These are phyloP conservation scores for Drechmeria coniospora DNA, from an alignment of 2,329 filamentous ascomycete species.

Conservation along the genomic window DNA sequence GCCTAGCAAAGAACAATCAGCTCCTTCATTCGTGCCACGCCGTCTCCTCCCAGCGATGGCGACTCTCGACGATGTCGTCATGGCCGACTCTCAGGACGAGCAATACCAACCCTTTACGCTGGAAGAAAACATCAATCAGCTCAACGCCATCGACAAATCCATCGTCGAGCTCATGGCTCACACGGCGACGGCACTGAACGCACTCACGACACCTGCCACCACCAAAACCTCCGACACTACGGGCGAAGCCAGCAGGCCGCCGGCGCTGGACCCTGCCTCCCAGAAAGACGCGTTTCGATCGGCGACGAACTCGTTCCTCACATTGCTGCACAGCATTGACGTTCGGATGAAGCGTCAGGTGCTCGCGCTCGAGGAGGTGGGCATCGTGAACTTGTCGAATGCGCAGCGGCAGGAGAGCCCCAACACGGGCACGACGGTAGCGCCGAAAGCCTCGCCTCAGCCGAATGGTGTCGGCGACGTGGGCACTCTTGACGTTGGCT, in stretches of 20 bases:
- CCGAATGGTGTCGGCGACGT: constrained; percentile 40
- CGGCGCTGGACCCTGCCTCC: constrained; percentile 25
- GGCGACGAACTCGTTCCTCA: constrained; percentile 52
- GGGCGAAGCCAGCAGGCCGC: constrained; percentile 6
- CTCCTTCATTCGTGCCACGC: too few species aligned
- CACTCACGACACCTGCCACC: constrained; percentile 22
- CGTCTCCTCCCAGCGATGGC: constrained; percentile 13
- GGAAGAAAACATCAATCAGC: constrained; percentile 64
- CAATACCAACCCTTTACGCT: constrained; percentile 46
- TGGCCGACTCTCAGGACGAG: constrained; percentile 13
- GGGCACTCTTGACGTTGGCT: constrained; percentile 63
- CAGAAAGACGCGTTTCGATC: constrained; percentile 42
- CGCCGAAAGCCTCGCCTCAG: constrained; percentile 29
- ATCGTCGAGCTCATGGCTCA: constrained; percentile 25
- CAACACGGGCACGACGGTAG: constrained; percentile 17
- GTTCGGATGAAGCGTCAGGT: constrained; percentile 53
- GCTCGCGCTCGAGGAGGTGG: constrained; percentile 66
- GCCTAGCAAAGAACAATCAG: too few species aligned
- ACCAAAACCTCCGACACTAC: constrained; percentile 5
- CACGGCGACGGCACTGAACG: constrained; percentile 29
- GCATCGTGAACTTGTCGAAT: constrained; percentile 44
- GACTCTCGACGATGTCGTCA: constrained; percentile 15
- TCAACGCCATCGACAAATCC: constrained; percentile 61
- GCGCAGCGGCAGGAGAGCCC: constrained; percentile 17
- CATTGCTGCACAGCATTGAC: constrained; percentile 57